phyloP scores from a whole-genome alignment of 805 yeast genomes.

The Danielia reshetovae region DNA sequence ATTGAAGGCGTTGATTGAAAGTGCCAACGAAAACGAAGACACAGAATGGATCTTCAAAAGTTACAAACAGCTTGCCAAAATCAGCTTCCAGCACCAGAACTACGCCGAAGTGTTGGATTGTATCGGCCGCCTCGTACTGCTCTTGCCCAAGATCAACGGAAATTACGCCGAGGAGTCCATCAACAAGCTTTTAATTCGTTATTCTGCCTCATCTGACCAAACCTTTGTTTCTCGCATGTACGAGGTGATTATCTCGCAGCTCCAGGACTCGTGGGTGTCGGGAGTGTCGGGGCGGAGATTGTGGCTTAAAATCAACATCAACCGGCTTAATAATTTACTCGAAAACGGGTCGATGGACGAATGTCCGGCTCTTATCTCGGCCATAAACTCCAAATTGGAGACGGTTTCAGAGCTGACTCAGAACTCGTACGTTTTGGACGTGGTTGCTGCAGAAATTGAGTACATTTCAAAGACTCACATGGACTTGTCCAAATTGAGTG shows the following conservation, averaged over 20 bases:
- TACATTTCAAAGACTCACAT: conserved; percentile 35
- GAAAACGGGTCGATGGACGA: conserved; percentile 26
- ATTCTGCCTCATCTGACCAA: conserved; percentile 24
- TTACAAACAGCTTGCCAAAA: conserved; percentile 39
- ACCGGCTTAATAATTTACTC: conserved; percentile 36
- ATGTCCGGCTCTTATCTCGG: conserved; percentile 31
- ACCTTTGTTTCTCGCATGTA: conserved; percentile 28
- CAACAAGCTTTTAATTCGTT: conserved; percentile 31
- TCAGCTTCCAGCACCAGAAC: conserved; percentile 22
- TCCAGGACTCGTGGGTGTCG: conserved; percentile 17
- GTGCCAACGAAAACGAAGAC: conserved; percentile 20
- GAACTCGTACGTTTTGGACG: conserved; percentile 52
- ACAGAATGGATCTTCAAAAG: conserved; percentile 37
- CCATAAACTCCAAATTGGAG: conserved; percentile 36
- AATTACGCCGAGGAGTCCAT: conserved; percentile 39
- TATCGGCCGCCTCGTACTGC: conserved; percentile 19
- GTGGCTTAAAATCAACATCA: conserved; percentile 46
- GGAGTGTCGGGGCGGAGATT: conserved; percentile 28
- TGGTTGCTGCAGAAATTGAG: conserved; percentile 63
- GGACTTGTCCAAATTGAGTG: conserved; percentile 36
- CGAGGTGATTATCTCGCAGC: conserved; percentile 26
- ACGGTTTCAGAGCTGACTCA: conserved; percentile 41
- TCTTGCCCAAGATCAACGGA: conserved; percentile 26
- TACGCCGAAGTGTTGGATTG: conserved; percentile 21
- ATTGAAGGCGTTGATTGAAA: conserved; percentile 15